Base-by-base conservation (phyloP, 106 monocot species). In the Allium fistulosum region DNA sequence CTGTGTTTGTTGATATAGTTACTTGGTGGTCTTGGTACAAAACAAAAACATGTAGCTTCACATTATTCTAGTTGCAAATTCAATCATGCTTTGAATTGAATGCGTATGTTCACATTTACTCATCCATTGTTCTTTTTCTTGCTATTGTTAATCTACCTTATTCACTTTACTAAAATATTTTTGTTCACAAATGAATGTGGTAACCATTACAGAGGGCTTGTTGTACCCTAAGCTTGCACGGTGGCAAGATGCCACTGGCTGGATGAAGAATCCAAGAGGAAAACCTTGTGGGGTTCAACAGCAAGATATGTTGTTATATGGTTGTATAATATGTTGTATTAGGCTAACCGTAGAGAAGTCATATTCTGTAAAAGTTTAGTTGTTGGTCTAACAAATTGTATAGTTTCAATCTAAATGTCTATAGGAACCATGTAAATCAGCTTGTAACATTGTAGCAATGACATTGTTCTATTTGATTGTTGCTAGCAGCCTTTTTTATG, bases 201-300 rank as follows among this genome's bases (percentile, higher is more conserved):
- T 37, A 68, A 45, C 17, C 51, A 55, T 57, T 28, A 68, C 68
- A 68, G 66, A 18, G 66, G 51, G 12, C 4, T 17, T 50, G 3
- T 50, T 22, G 18, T 60, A 60, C 18, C 18, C 49, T 65, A 8
- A 2, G 12, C 46, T 7, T 67, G 22, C 49, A 48, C 17, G 51
- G 53, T 27, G 51, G 53, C 51, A 51, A 67, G 66, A 67, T 51
- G 51, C 17, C 22, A 18, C 52, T 48, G 22, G 51, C 52, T 67
- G 51, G 66, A 67, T 67, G 66, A 67, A 51, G 66, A 52, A 51
- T 67, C 66, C 51, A 9, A 65, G 65, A 65, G 48, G 63, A 63
- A 46, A 17, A 17, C 49, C 49, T 65, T 27, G 11, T 52, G 52
- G 51, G 52, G 7, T 26, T 11, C 65, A 49, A 11, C 18, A 12